A percentile compares a stretch with the other conserved stretches of the same genome.
Conservation (phyloP, 345 rosid species). For the Brassica rapa region DNA sequence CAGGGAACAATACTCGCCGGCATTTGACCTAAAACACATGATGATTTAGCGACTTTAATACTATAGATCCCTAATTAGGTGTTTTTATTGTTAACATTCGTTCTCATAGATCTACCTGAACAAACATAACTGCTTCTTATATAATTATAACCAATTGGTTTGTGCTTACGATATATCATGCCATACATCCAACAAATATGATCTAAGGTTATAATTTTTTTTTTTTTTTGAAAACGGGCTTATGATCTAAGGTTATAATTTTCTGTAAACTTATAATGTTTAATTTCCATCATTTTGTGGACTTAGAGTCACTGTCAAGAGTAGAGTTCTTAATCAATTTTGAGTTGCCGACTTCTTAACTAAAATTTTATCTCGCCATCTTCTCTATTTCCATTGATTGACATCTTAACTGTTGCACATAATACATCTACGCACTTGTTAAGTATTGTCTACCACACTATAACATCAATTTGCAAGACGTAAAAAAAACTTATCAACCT, state of each 20-base stretch:
- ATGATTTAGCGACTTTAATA: neutral
- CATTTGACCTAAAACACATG: constrained; percentile 31
- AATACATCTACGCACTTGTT: neutral
- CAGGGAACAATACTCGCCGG: constrained; percentile 30
- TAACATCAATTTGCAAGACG: neutral
- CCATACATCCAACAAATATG: neutral
- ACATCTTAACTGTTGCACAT: neutral
- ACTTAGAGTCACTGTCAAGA: neutral
- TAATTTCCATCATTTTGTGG: neutral
- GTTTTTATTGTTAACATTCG: constrained; percentile 14
- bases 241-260: neutral
- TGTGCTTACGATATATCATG: constrained; percentile 14
- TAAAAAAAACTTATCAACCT: neutral
- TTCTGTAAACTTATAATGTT: neutral
- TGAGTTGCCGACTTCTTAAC: neutral
- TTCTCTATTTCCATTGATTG: neutral
- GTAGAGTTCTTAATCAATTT: constrained; percentile 7
- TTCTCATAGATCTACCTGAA: constrained; percentile 34
- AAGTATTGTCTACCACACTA: neutral
- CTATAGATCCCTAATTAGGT: constrained; percentile 12
- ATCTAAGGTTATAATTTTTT: neutral
- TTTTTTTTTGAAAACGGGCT: too few species aligned
- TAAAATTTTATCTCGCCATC: neutral
- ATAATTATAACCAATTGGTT: neutral
- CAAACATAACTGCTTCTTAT: neutral